Percentiles rank a stretch among this genome's conserved stretches.
These are phyloP conservation scores for Globisporangium sylvaticum DNA, from an alignment of 352 stramenopile genomes.

Conservation along the genomic window DNA sequence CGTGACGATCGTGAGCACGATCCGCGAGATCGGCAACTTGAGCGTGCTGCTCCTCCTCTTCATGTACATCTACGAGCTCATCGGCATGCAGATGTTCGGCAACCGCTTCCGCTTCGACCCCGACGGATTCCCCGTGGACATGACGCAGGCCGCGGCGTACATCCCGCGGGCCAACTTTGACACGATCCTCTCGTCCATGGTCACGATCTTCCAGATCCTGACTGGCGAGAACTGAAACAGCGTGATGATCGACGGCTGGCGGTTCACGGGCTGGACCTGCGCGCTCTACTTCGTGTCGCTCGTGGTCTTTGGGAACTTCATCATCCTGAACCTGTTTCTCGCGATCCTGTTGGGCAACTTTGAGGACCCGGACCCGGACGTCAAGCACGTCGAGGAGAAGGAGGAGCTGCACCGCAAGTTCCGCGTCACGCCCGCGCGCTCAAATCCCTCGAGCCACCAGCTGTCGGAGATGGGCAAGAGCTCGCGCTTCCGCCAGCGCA, in stretches of 20 bases:
- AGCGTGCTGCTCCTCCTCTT: constrained; percentile 91
- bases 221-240: constrained; percentile 91
- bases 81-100: constrained; percentile 92
- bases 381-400: constrained; percentile 27
- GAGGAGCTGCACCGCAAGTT: constrained; percentile 30
- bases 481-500: constrained; percentile 59
- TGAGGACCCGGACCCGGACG: constrained; percentile 52
- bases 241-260: constrained; percentile 86
- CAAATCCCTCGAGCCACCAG: constrained; percentile 26
- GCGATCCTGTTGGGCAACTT: constrained; percentile 90
- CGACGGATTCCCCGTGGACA: constrained; percentile 40
- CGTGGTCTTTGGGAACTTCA: constrained; percentile 87
- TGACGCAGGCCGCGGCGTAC: constrained; percentile 24
- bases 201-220: constrained; percentile 80
- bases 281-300: constrained; percentile 81
- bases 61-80: constrained; percentile 91
- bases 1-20: constrained; percentile 80
- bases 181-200: constrained; percentile 55
- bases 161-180: constrained; percentile 68
- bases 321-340: constrained; percentile 91
- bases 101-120: constrained; percentile 89
- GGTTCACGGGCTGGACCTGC: constrained; percentile 44
- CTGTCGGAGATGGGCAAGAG: constrained; percentile 42
- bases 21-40: constrained; percentile 90
- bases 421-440: constrained; percentile 19